These are phyloP conservation scores for Paracamarosporium sp. DNA, from an alignment of 2,329 filamentous ascomycete species.

Conservation along the genomic window DNA sequence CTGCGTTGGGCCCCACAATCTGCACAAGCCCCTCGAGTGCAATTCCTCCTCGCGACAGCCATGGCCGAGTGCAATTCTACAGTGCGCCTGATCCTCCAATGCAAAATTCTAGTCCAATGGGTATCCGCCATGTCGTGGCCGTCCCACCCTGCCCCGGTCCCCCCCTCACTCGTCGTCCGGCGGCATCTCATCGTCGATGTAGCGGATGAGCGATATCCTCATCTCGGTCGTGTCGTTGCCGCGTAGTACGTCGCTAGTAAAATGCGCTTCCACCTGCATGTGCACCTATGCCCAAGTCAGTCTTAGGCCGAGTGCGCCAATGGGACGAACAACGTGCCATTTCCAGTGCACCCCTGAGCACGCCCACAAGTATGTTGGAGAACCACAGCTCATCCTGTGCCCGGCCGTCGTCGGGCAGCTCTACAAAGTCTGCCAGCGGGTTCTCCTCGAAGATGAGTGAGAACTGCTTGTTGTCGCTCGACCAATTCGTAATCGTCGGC, in stretches of 20 bases:
- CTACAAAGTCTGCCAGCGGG: slow-evolving; percentile 94
- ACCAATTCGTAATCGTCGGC: slow-evolving; percentile 93
- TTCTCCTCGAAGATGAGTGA: slow-evolving; percentile 97
- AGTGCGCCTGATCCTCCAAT: slow-evolving; percentile 6
- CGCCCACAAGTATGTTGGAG: slow-evolving; percentile 94
- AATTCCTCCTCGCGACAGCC: not conserved
- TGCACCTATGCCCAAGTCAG: slow-evolving; percentile 64
- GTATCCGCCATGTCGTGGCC: slow-evolving; percentile 4
- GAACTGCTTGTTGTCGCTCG: slow-evolving; percentile 94
- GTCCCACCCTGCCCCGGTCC: not conserved
- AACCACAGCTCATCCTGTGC: slow-evolving; percentile 98
- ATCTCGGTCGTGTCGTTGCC: slow-evolving; percentile 98
- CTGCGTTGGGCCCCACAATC: not conserved
- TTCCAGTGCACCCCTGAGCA: slow-evolving; percentile 87
- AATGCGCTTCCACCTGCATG: slow-evolving; percentile 98
- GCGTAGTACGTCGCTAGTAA: slow-evolving; percentile 89
- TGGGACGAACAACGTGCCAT: slow-evolving; percentile 69
- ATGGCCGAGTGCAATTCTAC: slow-evolving; percentile 7
- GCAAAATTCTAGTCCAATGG: slow-evolving; percentile 10
- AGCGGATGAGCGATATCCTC: slow-evolving; percentile 87
- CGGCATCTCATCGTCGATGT: slow-evolving; percentile 97
- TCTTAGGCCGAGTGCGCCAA: not conserved
- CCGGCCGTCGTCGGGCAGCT: slow-evolving; percentile 92
- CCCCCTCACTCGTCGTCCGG: slow-evolving; percentile 83
- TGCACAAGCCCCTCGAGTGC: not conserved